A percentile compares a stretch with the other conserved stretches of the same genome.
Conservation (phyloP, 306 rosid species). For the Prunus kanzakura region DNA sequence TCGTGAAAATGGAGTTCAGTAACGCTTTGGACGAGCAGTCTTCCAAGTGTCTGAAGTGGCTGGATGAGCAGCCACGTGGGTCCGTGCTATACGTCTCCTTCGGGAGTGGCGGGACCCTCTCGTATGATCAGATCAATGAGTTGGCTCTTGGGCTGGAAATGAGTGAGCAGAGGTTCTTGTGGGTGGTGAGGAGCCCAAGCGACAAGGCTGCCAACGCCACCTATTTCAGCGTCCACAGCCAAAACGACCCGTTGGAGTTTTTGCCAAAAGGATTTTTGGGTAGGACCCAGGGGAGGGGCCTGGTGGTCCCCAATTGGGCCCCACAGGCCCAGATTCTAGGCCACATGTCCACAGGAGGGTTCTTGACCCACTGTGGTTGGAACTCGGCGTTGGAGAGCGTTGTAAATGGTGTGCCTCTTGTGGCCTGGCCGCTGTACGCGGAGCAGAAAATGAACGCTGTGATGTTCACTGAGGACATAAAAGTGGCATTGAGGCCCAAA, state of each 20-base stretch:
- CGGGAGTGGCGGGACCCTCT: constrained; percentile 51
- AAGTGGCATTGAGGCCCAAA: constrained; percentile 44
- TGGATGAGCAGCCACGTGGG: constrained; percentile 43
- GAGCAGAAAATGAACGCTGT: constrained; percentile 80
- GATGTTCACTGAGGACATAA: constrained; percentile 36
- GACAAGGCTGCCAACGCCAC: constrained; percentile 31
- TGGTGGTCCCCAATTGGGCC: constrained; percentile 61
- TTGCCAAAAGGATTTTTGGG: constrained; percentile 60
- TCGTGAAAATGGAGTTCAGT: constrained; percentile 30
- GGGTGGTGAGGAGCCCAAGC: constrained; percentile 46
- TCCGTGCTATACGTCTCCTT: constrained; percentile 41
- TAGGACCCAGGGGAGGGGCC: constrained; percentile 44
- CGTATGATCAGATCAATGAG: constrained; percentile 29
- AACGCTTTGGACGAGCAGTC: background rate
- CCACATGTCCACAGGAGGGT: constrained; percentile 65
- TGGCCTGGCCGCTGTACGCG: constrained; percentile 79
- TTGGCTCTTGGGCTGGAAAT: constrained; percentile 41
- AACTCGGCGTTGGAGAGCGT: constrained; percentile 63
- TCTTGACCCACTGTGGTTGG: constrained; percentile 86
- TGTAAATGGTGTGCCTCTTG: constrained; percentile 56
- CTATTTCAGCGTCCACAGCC: constrained; percentile 40
- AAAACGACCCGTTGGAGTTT: constrained; percentile 32
- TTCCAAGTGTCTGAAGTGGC: constrained; percentile 38
- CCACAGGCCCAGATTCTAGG: constrained; percentile 61
- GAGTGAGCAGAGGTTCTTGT: constrained; percentile 40